Percentiles rank a stretch among this genome's conserved stretches.
These are phyloP conservation scores for Podospora australis DNA, from an alignment of 495 filamentous ascomycete genomes.

Conservation along the genomic window DNA sequence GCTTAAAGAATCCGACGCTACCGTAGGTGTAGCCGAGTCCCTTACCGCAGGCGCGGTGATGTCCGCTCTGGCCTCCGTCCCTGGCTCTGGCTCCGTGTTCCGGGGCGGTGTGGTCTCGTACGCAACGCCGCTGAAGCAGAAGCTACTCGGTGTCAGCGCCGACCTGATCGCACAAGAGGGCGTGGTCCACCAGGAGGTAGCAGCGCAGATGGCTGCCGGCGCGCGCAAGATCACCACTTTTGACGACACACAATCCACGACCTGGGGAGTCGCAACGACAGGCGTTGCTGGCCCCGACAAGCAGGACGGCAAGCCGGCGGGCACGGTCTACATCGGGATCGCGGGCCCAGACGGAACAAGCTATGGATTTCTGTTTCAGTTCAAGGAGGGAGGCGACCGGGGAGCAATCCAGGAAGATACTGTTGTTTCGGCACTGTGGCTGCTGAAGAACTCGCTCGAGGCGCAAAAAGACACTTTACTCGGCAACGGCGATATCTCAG, in stretches of 20 bases:
- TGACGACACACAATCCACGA: conserved; percentile 12
- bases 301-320: conserved; percentile 24
- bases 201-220: conserved; percentile 27
- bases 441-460: no score
- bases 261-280: conserved; percentile 28
- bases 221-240: conserved; percentile 13
- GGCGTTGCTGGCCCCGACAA: conserved; percentile 24
- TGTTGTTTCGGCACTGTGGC: no score
- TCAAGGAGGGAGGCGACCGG: not conserved
- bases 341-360: no score
- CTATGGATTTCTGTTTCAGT: not conserved
- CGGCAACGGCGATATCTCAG: no score
- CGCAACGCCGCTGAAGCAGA: conserved; percentile 24
- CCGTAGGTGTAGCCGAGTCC: conserved; percentile 26
- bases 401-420: no score
- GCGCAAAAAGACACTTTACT: no score
- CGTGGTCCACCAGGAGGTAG: conserved; percentile 28
- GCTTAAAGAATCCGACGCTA: conserved; percentile 15
- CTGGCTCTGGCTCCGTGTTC: conserved; percentile 23
- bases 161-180: conserved; percentile 26
- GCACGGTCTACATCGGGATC: conserved; percentile 24
- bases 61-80: conserved; percentile 21
- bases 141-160: conserved; percentile 20
- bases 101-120: conserved; percentile 31
- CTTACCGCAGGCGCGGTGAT: conserved; percentile 27